Evolutionary conservation across 2,329 filamentous ascomycete species (phyloP).

Genomic region (Penicillium frequentans): DNA sequence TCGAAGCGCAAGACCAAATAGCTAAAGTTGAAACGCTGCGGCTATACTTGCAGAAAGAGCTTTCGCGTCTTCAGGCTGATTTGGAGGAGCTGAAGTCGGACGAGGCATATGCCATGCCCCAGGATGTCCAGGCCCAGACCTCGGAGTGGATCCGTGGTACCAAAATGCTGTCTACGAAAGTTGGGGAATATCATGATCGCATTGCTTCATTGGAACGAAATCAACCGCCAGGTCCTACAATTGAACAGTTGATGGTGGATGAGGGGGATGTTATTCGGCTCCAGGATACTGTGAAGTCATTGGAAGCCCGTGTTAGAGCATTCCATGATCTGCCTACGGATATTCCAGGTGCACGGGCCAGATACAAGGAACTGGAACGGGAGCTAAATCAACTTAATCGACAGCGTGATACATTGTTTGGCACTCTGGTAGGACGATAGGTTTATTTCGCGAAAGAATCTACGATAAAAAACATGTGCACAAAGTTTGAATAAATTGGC

Average conservation of each 20-base stretch:
- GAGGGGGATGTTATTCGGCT: constrained; percentile 61
- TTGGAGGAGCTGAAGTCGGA: constrained; percentile 34
- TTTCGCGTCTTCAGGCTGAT: constrained; percentile 34
- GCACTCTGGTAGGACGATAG: constrained; percentile 60
- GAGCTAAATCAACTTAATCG: constrained; percentile 63
- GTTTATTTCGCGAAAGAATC: background rate
- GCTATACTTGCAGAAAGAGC: constrained; percentile 55
- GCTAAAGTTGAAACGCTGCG: constrained; percentile 58
- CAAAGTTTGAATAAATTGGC: background rate
- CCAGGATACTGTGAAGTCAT: constrained; percentile 61
- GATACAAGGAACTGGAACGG: constrained; percentile 66
- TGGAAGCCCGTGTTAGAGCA: constrained; percentile 64
- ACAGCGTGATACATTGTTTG: constrained; percentile 72
- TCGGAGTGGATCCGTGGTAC: constrained; percentile 70
- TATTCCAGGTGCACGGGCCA: constrained; percentile 64
- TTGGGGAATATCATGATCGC: constrained; percentile 66
- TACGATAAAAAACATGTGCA: background rate
- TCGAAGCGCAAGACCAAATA: constrained; percentile 57
- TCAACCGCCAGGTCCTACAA: constrained; percentile 30
- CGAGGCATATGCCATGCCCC: constrained; percentile 52
- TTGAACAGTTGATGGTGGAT: constrained; percentile 56
- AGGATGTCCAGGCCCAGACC: constrained; percentile 67
- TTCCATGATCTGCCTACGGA: constrained; percentile 76
- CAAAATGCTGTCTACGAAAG: constrained; percentile 64
- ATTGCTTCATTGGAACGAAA: constrained; percentile 44